Base-by-base conservation (phyloP, 768 basidiomycete genomes). In the Tricholoma sp. region DNA sequence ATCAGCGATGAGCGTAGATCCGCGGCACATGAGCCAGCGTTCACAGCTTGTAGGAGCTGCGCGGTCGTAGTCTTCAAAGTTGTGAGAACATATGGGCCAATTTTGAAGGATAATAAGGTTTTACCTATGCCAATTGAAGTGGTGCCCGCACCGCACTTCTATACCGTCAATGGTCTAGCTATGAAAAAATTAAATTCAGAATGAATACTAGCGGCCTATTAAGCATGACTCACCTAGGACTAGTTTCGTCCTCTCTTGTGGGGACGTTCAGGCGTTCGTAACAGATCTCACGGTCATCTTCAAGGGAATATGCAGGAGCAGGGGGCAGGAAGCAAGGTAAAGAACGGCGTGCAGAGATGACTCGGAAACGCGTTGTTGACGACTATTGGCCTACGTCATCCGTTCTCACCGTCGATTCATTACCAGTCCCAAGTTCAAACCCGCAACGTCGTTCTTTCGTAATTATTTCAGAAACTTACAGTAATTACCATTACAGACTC, bases 21-120 rank as follows among this genome's bases (percentile, higher is more conserved):
- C 46, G 19, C 47, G 52, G 39, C 59, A 60, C 35, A 57, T 50
- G 0, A 52, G 59, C 14, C 59, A 60, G 37, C 43, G 35, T 29
- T 31, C 52, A 39, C 59, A 52, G 18, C 57, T 54, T 12, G 52
- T 46, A 18, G 57, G 52, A 45, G 43, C 24, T 37, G 59, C 59
- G 16, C 54, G 54, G 56, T n/a, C n/a, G n/a, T n/a, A n/a, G n/a
- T n/a, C n/a, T n/a, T n/a, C n/a, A n/a, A n/a, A n/a, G n/a, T n/a
- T 60, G 21, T 45, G 19, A 21, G 21, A 11, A 3, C 19, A 45
- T 45, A 45, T 45, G 8, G 18, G 43, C 19, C 10, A 2, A 8
- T 4, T 1, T n/a, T 45, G 12, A n/a, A n/a, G 11, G 3, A 22
- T 22, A 12, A 45, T 21, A 22, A 22, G 43, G 21, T 45, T 1